A percentile compares a stretch with the other conserved stretches of the same genome.
Evolutionary conservation across 2,329 filamentous ascomycete species (phyloP).

Genomic region (Exophiala spinifera): DNA sequence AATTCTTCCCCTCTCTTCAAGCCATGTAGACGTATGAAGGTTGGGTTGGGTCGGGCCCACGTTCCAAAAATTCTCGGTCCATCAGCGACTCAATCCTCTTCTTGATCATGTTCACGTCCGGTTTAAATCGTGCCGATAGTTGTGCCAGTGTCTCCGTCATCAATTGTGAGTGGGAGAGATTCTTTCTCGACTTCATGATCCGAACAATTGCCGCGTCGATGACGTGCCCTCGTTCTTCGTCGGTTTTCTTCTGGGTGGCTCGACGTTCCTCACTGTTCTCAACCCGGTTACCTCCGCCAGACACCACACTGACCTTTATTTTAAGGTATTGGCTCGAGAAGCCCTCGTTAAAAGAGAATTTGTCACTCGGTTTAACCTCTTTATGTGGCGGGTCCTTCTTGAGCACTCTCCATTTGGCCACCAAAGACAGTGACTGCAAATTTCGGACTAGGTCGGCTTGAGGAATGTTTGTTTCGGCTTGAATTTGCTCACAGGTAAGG

Average conservation of each 20-base stretch:
- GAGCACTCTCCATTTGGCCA: conserved; percentile 77
- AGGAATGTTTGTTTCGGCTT: conserved; percentile 76
- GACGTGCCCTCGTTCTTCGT: conserved; percentile 47
- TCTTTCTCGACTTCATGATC: conserved; percentile 55
- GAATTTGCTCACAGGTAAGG: conserved; percentile 71
- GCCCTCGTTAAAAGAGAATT: conserved; percentile 75
- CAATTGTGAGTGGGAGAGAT: conserved; percentile 46
- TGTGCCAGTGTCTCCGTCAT: conserved; percentile 52
- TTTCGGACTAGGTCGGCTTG: conserved; percentile 69
- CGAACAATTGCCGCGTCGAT: conserved; percentile 54
- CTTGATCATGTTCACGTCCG: conserved; percentile 53
- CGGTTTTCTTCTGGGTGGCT: conserved; percentile 50
- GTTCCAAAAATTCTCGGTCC: conserved; percentile 52
- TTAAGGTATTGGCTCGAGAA: conserved; percentile 81
- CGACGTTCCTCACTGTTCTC: conserved; percentile 65
- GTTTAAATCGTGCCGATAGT: conserved; percentile 47
- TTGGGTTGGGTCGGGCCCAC: conserved; percentile 32
- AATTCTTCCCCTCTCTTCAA: conserved; percentile 10
- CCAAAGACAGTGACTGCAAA: conserved; percentile 76
- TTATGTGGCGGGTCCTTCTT: conserved; percentile 77
- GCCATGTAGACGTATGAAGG: conserved; percentile 34
- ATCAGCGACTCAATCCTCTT: conserved; percentile 53
- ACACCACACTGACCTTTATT: conserved; percentile 85
- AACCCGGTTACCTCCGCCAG: conserved; percentile 71
- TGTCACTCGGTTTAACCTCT: conserved; percentile 70